Evolutionary conservation across 805 yeast species (phyloP).

Genomic region (Soucietia sequanensis): DNA sequence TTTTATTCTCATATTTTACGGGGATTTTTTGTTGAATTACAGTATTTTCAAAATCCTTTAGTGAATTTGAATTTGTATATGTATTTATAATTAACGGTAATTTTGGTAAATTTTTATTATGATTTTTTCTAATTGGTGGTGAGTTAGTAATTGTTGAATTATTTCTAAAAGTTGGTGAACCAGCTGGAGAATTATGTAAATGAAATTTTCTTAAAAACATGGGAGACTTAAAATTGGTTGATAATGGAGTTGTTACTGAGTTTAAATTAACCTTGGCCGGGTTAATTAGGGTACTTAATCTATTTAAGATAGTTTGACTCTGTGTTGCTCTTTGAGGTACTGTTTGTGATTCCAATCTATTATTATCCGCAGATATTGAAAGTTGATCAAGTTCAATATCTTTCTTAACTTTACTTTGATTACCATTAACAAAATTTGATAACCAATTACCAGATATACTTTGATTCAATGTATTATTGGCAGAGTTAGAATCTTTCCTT

Average conservation of each 20-base stretch:
- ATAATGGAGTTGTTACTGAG: too few species aligned
- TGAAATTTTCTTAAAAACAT: slow-evolving; percentile 32
- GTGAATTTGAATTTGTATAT: not conserved
- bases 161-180: slow-evolving; percentile 1
- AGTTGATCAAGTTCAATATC: too few species aligned
- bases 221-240: slow-evolving; percentile 20
- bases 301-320: not conserved
- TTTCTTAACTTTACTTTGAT: too few species aligned
- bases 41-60: not conserved
- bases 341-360: not conserved
- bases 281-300: not conserved
- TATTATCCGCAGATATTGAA: not conserved
- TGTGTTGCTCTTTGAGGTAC: too few species aligned
- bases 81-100: slow-evolving; percentile 13
- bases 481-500: too few species aligned
- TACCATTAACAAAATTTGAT: too few species aligned
- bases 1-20: too few species aligned
- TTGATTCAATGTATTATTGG: too few species aligned
- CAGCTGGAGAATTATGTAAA: slow-evolving; percentile 13
- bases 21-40: not conserved
- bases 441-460: not conserved
- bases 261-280: too few species aligned
- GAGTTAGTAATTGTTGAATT: too few species aligned
- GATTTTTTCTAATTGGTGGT: slow-evolving; percentile 5
- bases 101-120: slow-evolving; percentile 16